Base-by-base conservation (phyloP, 1,139 yeast species). In the Diutina siamensis region DNA sequence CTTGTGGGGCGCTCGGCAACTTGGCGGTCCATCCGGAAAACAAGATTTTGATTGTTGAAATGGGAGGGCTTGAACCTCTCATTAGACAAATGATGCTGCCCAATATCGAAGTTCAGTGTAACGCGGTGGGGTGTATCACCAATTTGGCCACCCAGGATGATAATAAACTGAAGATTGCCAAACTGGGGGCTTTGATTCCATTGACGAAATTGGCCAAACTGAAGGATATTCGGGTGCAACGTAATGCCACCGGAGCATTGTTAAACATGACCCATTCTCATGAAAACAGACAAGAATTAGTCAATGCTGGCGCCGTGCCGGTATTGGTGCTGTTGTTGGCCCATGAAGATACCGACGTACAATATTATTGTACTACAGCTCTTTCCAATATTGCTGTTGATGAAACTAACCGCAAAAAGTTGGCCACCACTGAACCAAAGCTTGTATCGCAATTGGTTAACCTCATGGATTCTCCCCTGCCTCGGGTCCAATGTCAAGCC, bases 141-240 rank as follows among this genome's bases (percentile, higher is more conserved):
- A 92, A 92, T 61, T 76, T 92, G 63, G 98, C 98, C 13, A 92
- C 98, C n/a, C 96, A 87, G 64, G 98, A 92, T 64, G 96, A 88
- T 57, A 94, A 92, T 66, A 92, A 92, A 64, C 80, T 94, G 45
- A 88, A 87, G 61, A 92, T 92, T 57, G 98, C 99, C 22, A 83
- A 89, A 47, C 82, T 94, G 36, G 99, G 98, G n/a, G 98, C 98
- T 1, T 72, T 92, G 48, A 80, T 86, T 40, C 98, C 98, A 5
- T 74, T 92, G 57, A 89, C 97, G 1, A 87, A 87, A 62, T 74
- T 92, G 52, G 98, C 98, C 17, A 87, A 84, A 62, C 85, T 95
- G 7, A 84, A 84, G 61, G 98, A 92, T 64, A 80, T 88, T 56
- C 78, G 99, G 57, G 99, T 92, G 5, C 98, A 92, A 68, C 78